Conservation (phyloP, 805 yeast species). For the Monosporozyma aerobia region DNA sequence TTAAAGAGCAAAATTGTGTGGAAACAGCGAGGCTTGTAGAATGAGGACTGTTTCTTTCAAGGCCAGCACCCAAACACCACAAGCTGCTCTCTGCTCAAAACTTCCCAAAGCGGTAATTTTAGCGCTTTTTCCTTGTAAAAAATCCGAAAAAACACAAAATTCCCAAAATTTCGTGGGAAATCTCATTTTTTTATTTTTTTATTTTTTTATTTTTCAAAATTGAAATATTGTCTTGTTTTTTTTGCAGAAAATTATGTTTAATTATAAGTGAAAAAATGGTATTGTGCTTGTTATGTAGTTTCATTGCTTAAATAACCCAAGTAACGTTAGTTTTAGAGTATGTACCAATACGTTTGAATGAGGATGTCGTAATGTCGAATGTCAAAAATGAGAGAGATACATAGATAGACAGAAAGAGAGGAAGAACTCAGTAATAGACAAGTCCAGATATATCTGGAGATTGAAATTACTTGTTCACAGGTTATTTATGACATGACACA, state of each 20-base stretch:
- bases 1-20: too few relatives aligned
- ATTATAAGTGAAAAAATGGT: not conserved
- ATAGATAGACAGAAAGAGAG: not conserved
- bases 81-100: not conserved
- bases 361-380: not conserved
- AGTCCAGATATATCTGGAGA: not conserved
- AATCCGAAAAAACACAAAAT: not conserved
- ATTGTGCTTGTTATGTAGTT: not conserved
- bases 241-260: not conserved
- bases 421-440: too few relatives aligned
- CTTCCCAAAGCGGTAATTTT: not conserved
- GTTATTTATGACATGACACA: not conserved
- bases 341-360: conserved; percentile 1
- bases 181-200: not conserved
- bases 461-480: too few relatives aligned
- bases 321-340: conserved; percentile 8
- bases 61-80: not conserved
- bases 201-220: not conserved
- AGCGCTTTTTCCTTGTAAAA: not conserved
- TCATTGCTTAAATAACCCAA: conserved; percentile 1
- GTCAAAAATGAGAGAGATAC: not conserved
- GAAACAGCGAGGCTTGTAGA: too few relatives aligned
- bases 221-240: not conserved
- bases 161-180: not conserved
- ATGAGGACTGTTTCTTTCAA: not conserved